Base-by-base conservation (phyloP, 202 grass and related monocot species). In the Schoenoplectus triqueter region DNA sequence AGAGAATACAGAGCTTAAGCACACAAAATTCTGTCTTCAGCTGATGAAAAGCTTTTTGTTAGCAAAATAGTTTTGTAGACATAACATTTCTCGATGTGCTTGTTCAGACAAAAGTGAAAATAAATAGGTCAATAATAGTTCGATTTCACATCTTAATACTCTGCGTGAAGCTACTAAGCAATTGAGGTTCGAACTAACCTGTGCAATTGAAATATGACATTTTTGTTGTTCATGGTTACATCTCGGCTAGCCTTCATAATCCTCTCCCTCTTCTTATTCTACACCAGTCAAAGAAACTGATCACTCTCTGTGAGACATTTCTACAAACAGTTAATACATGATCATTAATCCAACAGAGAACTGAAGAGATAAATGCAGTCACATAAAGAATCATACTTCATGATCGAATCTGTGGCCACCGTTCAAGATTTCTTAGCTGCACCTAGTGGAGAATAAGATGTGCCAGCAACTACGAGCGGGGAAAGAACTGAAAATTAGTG, bases 221-320 rank as follows among this genome's bases (percentile, higher is more conserved):
- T 98, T 85, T 98, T 98, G 80, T 93, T 98, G 73, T 98, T 95
- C 88, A 98, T 98, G 69, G 95, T 98, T 49, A 98, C 84, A 87
- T 98, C 95, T 67, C 95, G 93, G 92, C 95, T 98, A 63, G 91
- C 90, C 83, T 98, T 98, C 17, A 98, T 91, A 85, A 98, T 76
- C 85, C 91, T 95, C 80, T 98, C 95, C 84, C 95, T 87, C 84
- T 98, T 98, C 40, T 98, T 93, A 88, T 95, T 98, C 95, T 98
- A 84, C 84, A 95, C 74, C 41, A 50, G 79, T 62, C 40, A 18
- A 80, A 59, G 80, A 60, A 73, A 7, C 4, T 18, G 56, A 81
- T 62, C 19, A 86, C 3, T 0, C 57, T 67, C 56, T 31, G 31
- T 68, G 55, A 82, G 18, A 17, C 79, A 55, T 82, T 84, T 84